phyloP scores from a whole-genome alignment of 306 rosid species.

The Prunus davidiana region DNA sequence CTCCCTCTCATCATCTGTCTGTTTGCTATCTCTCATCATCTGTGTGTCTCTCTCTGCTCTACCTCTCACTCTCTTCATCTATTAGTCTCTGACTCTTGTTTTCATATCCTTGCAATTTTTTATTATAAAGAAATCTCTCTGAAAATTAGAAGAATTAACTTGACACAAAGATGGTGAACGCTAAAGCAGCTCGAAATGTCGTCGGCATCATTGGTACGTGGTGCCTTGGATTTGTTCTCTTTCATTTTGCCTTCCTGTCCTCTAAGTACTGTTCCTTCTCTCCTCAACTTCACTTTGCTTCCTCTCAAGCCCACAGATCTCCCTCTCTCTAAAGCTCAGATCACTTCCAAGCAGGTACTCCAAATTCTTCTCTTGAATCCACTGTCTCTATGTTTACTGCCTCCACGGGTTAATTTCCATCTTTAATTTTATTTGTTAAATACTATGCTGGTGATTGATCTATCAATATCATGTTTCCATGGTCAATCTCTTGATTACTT shows the following conservation, averaged over 20 bases:
- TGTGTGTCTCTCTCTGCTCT: no score
- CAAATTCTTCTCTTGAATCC: slow-evolving; percentile 9
- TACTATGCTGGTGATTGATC: slow-evolving; percentile 35
- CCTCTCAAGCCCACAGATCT: slow-evolving; percentile 30
- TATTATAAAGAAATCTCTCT: no score
- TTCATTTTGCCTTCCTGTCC: neutral
- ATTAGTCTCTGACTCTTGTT: no score
- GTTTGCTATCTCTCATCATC: no score
- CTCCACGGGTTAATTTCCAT: slow-evolving; percentile 13
- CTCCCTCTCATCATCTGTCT: no score
- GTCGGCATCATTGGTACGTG: no score
- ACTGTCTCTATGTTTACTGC: slow-evolving; percentile 1
- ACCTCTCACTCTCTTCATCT: no score
- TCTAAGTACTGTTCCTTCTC: slow-evolving; percentile 11
- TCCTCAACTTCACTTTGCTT: slow-evolving; percentile 6
- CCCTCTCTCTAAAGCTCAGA: slow-evolving; percentile 30
- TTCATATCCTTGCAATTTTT: no score
- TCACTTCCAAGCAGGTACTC: slow-evolving; percentile 44
- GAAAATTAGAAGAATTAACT: no score
- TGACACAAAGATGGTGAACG: no score
- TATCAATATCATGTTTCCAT: slow-evolving; percentile 17
- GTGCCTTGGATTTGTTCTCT: neutral
- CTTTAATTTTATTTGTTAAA: slow-evolving; percentile 13
- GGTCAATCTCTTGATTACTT: slow-evolving; percentile 2
- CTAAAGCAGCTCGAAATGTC: no score